These are phyloP conservation scores for Calycina marina DNA, from an alignment of 2,329 filamentous ascomycete species.

Conservation along the genomic window DNA sequence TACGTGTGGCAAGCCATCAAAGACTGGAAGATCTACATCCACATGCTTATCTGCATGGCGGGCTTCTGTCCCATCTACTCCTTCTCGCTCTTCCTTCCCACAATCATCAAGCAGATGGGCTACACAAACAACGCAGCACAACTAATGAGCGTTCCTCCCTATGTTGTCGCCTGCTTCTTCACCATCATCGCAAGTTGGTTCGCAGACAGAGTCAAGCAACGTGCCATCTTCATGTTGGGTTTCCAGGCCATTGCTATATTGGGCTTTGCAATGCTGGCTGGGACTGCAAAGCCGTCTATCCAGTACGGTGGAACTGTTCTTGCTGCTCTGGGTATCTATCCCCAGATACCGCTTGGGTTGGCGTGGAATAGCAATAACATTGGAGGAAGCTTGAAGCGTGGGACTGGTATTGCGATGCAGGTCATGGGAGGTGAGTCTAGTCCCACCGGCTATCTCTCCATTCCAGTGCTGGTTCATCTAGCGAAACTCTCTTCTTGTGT, in stretches of 20 bases:
- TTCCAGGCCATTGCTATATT: conserved; percentile 27
- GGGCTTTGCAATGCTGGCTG: conserved; percentile 9
- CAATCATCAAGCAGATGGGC: conserved; percentile 32
- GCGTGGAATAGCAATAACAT: conserved; percentile 46
- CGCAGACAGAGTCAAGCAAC: conserved; percentile 35
- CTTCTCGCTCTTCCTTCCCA: conserved; percentile 24
- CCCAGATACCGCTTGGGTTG: conserved; percentile 27
- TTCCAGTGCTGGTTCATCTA: no score
- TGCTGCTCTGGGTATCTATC: conserved; percentile 28
- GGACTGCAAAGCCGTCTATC: conserved; percentile 2
- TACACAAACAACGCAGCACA: conserved; percentile 33
- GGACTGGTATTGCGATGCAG: conserved; percentile 47
- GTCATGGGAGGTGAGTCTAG: no score
- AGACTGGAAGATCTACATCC: conserved; percentile 30
- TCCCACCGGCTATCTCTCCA: no score
- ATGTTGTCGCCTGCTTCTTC: conserved; percentile 48
- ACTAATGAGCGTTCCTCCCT: conserved; percentile 31
- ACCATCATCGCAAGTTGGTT: conserved; percentile 37
- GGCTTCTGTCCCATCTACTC: conserved; percentile 10
- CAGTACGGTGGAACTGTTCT: conserved; percentile 29
- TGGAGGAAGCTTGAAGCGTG: conserved; percentile 37
- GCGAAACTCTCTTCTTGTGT: no score
- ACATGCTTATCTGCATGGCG: conserved; percentile 10
- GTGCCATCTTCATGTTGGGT: conserved; percentile 38
- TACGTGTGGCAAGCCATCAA: conserved; percentile 27